Evolutionary conservation across 352 stramenopile species (phyloP), one percentile per base, ranked within the genome.

Genomic region (Pythium phragmitis): DNA sequence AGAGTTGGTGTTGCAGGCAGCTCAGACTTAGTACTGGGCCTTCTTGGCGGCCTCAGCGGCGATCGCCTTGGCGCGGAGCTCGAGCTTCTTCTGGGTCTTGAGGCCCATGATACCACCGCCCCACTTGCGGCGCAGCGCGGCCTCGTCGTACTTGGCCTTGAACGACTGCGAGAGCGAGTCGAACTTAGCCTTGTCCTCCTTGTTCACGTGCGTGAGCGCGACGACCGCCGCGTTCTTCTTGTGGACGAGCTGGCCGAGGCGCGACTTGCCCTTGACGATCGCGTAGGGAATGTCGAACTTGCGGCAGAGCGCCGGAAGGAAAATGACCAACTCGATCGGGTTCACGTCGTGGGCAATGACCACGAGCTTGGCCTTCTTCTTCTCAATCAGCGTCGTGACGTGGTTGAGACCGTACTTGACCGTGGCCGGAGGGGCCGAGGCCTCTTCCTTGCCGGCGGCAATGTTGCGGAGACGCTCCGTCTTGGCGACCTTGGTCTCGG

Each of bases 341-440:
- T 99, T 96, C 50, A 99, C 97, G 74, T 99, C 97, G 76, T 98
- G 96, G 36, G 98, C 98, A 76, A 99, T 99, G 30, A 98, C 76
- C n/a, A 99, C 98, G 46, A 99, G 76, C 79, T 98, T 96, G 42
- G 97, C 98, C 92, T 99, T 99, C 92, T 99, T 99, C 74, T 98
- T 96, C 85, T 99, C 98, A 60, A 99, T 92, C 47, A 99, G 79
- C 63, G 91, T 98, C 37, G 98, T 99, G 59, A 99, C 95, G 82
- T 99, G 97, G 87, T 99, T 99, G 12, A 99, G 83, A 75, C 97
- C 98, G 75, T 97, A 99, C 88, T 99, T 99, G 73, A 98, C 75
- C 21, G 98, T 87, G 60, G 94, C 82, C 41, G 94, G 80, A 48
- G 96, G 93, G 37, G 85, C 87, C 71, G 80, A 85, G 33, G 87